These are phyloP conservation scores for Colletotrichum tropicicola DNA, from an alignment of 2,329 filamentous ascomycete species.

Conservation along the genomic window DNA sequence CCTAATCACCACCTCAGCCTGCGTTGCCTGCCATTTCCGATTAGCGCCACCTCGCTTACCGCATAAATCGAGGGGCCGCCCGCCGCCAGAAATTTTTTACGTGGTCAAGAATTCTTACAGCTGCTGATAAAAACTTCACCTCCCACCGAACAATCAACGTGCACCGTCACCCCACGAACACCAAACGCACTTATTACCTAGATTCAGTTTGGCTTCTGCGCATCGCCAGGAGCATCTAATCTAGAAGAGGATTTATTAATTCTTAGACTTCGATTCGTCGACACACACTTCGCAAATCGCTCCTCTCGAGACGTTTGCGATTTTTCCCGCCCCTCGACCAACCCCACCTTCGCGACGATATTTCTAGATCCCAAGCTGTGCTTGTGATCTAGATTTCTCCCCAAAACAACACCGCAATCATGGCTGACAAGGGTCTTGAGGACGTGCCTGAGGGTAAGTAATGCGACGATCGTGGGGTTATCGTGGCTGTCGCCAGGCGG, in stretches of 20 bases:
- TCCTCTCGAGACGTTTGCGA: constrained; percentile 40
- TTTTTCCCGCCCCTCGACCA: constrained; percentile 46
- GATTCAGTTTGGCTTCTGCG: constrained; percentile 51
- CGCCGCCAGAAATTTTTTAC: constrained; percentile 46
- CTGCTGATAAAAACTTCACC: constrained; percentile 32
- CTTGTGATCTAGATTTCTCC: constrained; percentile 78
- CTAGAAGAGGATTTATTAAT: constrained; percentile 46
- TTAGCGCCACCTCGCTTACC: constrained; percentile 30
- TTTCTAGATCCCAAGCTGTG: constrained; percentile 78
- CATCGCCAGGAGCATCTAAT: constrained; percentile 55
- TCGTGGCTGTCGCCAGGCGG: neutral
- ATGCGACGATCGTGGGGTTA: neutral
- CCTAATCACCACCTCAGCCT: constrained; percentile 18
- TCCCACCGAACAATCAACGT: constrained; percentile 36
- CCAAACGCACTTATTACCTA: constrained; percentile 45
- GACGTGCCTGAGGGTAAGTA: constrained; percentile 83
- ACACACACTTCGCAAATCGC: constrained; percentile 33
- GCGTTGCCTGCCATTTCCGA: constrained; percentile 9
- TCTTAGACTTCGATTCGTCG: constrained; percentile 40
- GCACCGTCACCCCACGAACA: constrained; percentile 38
- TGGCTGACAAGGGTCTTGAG: constrained; percentile 99
- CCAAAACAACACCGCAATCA: constrained; percentile 78
- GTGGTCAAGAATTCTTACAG: constrained; percentile 32
- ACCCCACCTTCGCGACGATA: constrained; percentile 32
- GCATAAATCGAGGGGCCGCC: constrained; percentile 31